Base-by-base conservation (phyloP, 129 eudicot species). In the Pittosporum tobira region DNA sequence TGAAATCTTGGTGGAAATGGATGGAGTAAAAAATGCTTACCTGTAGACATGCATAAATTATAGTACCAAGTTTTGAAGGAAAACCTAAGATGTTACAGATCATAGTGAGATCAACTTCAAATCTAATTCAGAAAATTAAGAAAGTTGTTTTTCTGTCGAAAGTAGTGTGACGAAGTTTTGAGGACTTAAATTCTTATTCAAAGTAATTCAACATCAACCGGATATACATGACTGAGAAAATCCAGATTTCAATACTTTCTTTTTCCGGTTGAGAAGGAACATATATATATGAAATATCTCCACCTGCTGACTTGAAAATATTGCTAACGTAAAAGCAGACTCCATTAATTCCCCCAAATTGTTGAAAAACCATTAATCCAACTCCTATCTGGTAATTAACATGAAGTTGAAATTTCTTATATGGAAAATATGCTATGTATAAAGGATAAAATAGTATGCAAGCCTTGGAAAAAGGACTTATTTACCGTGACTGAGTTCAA, bases 281-380 rank as follows among this genome's bases (percentile, higher is more conserved):
- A 2, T 0, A 1, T 45, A 48, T 9, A n/a, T n/a, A n/a, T n/a
- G n/a, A 18, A 30, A 37, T 57, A 37, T 51, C 22, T 31, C 37
- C 71, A 87, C 95, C 96, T 66, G 94, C 75, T 23, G 87, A 53
- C 58, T 88, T 85, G 36, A 88, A 88, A 43, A 74, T 76, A 40
- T 86, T 84, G 61, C 84, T 84, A n/a, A 82, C 76, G 65, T 88
- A 88, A 82, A 88, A 88, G 71, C 81, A 73, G 31, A 88, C 71
- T 40, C 94, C 96, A 53, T 84, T 88, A 66, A 88, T 88, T 64
- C 96, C 96, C 51, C 96, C 96, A 64, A 88, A 76, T 58, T 88
- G 96, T 74, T 88, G 96, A 66, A 68, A 68, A 43, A 88, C 75
- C 94, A 88, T 88, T n/a, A 88, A 62, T 51, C 96, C 96, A 54